A percentile compares a stretch with the other conserved stretches of the same genome.
These are phyloP conservation scores for Colletotrichum spaethianum DNA, from an alignment of 2,329 filamentous ascomycete species.

Conservation along the genomic window DNA sequence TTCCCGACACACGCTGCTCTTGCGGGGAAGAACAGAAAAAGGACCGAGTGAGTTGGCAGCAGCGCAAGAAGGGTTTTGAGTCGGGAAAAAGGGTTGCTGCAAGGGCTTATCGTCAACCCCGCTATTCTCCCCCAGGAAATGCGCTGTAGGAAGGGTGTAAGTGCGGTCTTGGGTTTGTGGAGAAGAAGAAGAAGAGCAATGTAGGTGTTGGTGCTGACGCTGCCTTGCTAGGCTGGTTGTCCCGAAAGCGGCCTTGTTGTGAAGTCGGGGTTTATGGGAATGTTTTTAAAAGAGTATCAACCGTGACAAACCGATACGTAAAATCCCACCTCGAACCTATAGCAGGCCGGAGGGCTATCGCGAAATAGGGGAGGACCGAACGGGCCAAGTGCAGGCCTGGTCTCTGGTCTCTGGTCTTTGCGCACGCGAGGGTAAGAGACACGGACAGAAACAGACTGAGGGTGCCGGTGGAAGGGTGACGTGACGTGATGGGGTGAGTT, in stretches of 20 bases:
- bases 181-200: conserved; percentile 35
- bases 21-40: conserved; percentile 34
- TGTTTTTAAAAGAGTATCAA: conserved; percentile 36
- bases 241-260: conserved; percentile 32
- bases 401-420: conserved; percentile 24
- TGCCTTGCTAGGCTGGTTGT: conserved; percentile 5
- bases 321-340: conserved; percentile 31
- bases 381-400: conserved; percentile 32
- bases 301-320: conserved; percentile 39
- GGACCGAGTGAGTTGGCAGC: conserved; percentile 13
- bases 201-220: not conserved
- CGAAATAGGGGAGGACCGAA: conserved; percentile 37
- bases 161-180: conserved; percentile 35
- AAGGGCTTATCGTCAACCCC: conserved; percentile 42
- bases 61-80: conserved; percentile 24
- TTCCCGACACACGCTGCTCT: conserved; percentile 27
- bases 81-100: conserved; percentile 17
- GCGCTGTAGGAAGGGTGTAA: conserved; percentile 39
- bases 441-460: not conserved
- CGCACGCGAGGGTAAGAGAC: conserved; percentile 9
- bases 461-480: conserved; percentile 10
- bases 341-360: conserved; percentile 35
- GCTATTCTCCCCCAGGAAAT: conserved; percentile 40
- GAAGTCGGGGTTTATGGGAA: conserved; percentile 26
- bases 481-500: conserved; percentile 36